These are phyloP conservation scores for Russula lepida DNA, from an alignment of 768 basidiomycete species.

Conservation along the genomic window DNA sequence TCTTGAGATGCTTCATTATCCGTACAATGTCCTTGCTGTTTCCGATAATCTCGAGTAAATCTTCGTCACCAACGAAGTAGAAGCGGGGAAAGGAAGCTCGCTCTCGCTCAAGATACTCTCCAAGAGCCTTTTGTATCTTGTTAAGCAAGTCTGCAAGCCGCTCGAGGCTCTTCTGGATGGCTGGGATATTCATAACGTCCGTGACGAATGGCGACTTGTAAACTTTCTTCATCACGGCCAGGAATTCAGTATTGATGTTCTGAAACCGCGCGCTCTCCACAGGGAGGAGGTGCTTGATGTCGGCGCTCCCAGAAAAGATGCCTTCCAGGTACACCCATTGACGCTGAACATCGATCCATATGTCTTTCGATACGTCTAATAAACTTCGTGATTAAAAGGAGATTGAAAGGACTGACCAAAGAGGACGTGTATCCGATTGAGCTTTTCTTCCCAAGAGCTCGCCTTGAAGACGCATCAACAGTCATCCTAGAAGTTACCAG, in stretches of 20 bases:
- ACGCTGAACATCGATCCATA: conserved; percentile 99
- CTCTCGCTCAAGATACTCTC: conserved; percentile 97
- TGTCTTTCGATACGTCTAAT: conserved; percentile 43
- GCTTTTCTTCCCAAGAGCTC: conserved; percentile 91
- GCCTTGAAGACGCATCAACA: conserved; percentile 38
- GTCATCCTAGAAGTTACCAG: not conserved
- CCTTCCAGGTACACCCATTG: conserved; percentile 99
- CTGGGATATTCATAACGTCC: conserved; percentile 93
- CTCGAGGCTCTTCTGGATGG: conserved; percentile 95
- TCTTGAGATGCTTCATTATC: conserved; percentile 99
- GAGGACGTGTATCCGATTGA: conserved; percentile 92
- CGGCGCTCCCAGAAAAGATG: conserved; percentile 98
- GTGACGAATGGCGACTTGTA: conserved; percentile 98
- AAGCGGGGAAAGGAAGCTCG: conserved; percentile 97
- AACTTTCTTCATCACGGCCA: conserved; percentile 98
- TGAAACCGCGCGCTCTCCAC: conserved; percentile 97
- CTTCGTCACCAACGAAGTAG: conserved; percentile 99
- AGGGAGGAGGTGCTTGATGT: conserved; percentile 97
- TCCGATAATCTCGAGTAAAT: conserved; percentile 96
- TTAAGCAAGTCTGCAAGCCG: conserved; percentile 91
- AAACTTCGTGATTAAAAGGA: not conserved
- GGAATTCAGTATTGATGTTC: conserved; percentile 97
- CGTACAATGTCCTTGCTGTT: conserved; percentile 98
- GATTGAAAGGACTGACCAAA: conserved; percentile 53
- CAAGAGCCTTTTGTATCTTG: conserved; percentile 98